Conservation (phyloP, 768 basidiomycete species). For the Mycena haematopus region DNA sequence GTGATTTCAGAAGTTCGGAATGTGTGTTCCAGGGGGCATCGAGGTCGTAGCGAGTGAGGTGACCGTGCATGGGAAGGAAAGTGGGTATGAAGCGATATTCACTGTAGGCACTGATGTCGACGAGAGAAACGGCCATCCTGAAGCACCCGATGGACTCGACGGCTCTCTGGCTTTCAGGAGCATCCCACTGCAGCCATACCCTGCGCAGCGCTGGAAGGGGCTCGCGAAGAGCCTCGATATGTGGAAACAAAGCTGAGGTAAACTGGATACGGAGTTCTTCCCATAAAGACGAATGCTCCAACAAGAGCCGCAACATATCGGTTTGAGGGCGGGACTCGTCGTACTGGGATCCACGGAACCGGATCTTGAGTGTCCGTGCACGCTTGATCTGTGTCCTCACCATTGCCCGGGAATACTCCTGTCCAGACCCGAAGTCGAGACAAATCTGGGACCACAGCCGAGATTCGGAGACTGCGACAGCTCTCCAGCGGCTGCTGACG, state of each 20-base stretch:
- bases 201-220: not conserved
- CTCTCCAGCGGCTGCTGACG: no score
- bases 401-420: not conserved
- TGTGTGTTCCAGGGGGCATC: no score
- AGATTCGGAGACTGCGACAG: no score
- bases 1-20: no score
- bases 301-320: not conserved
- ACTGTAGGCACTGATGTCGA: not conserved
- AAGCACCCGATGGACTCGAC: not conserved
- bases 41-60: not conserved
- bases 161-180: not conserved
- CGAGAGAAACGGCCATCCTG: not conserved
- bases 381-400: not conserved
- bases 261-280: no score
- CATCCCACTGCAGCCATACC: not conserved
- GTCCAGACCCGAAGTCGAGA: no score
- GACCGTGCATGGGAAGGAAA: not conserved
- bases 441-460: no score
- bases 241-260: not conserved
- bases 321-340: not conserved
- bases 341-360: not conserved
- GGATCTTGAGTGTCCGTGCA: not conserved
- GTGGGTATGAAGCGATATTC: not conserved
- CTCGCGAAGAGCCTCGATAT: not conserved
- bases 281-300: not conserved